Evolutionary conservation across 2,329 filamentous ascomycete species (phyloP).

Genomic region (Dactylonectria macrodidyma): DNA sequence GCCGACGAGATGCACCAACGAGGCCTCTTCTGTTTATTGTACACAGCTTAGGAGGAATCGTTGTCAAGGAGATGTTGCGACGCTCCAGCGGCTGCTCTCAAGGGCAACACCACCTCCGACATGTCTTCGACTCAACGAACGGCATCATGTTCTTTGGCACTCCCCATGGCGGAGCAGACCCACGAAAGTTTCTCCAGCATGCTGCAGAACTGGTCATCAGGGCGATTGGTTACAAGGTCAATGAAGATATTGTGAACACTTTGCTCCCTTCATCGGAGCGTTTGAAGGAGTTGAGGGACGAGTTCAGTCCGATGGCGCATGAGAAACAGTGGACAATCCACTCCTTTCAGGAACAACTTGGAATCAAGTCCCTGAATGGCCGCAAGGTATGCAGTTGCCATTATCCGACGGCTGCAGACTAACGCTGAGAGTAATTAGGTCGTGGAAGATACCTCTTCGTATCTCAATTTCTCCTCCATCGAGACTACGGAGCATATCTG

Average conservation of each 20-base stretch:
- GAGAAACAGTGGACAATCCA: conserved; percentile 51
- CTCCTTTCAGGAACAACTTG: conserved; percentile 53
- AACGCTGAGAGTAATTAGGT: conserved; percentile 33
- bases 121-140: conserved; percentile 40
- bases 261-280: conserved; percentile 53
- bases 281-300: conserved; percentile 50
- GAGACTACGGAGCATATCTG: conserved; percentile 53
- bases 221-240: conserved; percentile 43
- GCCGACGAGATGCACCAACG: conserved; percentile 38
- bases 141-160: conserved; percentile 55
- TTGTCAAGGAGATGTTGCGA: conserved; percentile 51
- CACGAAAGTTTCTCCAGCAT: conserved; percentile 44
- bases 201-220: conserved; percentile 33
- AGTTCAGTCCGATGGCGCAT: conserved; percentile 49
- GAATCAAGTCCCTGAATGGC: neutral
- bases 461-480: conserved; percentile 46
- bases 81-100: conserved; percentile 30
- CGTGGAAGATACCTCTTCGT: conserved; percentile 57
- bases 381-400: conserved; percentile 15
- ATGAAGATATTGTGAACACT: conserved; percentile 52
- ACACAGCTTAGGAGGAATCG: conserved; percentile 54
- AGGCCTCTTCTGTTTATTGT: conserved; percentile 51
- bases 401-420: no score
- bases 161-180: conserved; percentile 51
- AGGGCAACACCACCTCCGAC: conserved; percentile 25